Base-by-base conservation (phyloP, 192 early-diverging fungal species). In the Geranomyces variabilis region DNA sequence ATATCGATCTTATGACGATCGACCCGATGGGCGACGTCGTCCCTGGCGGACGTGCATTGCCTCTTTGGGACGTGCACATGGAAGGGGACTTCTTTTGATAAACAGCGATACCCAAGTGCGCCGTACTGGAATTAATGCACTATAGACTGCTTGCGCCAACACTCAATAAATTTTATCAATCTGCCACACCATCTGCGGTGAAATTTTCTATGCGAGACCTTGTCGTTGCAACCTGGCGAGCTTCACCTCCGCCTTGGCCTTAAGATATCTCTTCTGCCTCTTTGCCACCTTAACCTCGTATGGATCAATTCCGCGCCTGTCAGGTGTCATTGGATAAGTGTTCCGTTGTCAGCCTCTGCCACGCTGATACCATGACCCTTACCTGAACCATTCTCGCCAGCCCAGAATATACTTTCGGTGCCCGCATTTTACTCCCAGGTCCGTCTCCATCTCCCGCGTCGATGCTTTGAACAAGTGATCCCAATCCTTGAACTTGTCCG, bases 401-500 rank as follows among this genome's bases (percentile, higher is more conserved):
- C 71, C 67, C 15, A 80, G 46, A 63, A 85, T 80, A 34, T 85
- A 82, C 47, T 80, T 85, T 19, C 80, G 67, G 70, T 73, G 73
- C 15, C 36, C 51, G 14, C 59, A 53, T 33, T 81, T 80, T n/a
- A 85, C 71, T 13, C 80, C 80, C 63, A 85, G 66, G 9, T 74
- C 49, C 31, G 76, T 71, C 29, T 77, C 73, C 80, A 85, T 82
- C 51, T 78, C 67, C n/a, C 72, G 33, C 2, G 70, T 33, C 3
- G 80, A 73, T 31, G 75, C 74, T 17, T 74, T 78, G 55, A 85
- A 80, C 13, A 85, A 72, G 24, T 80, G 76, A 36, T 82, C 79
- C 83, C 80, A 81, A 45, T 48, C 45, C 47, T 72, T 79, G 70
- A 85, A 85, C 49, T 85, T 85, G 58, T 78, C 79, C 26, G 75